Percentiles rank a stretch among this genome's conserved stretches.
Conservation (phyloP, 2,329 filamentous ascomycete species). For the Verticillium tricorpus region DNA sequence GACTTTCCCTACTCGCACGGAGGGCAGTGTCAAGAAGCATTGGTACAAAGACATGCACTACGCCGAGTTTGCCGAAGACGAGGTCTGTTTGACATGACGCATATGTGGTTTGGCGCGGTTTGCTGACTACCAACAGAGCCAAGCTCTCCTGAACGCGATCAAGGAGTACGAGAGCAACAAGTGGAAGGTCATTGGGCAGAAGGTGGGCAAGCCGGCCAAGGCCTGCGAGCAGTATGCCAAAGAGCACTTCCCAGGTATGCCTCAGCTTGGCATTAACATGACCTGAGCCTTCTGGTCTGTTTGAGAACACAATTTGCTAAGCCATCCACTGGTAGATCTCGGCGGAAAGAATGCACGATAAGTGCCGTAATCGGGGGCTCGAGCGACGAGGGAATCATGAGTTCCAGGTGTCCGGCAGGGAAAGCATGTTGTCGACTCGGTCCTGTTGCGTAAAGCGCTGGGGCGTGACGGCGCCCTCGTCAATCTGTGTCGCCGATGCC, state of each 20-base stretch:
- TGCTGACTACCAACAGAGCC: conserved; percentile 49
- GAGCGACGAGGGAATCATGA: background rate
- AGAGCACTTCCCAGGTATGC: conserved; percentile 72
- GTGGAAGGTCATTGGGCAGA: conserved; percentile 95
- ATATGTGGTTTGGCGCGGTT: conserved; percentile 9
- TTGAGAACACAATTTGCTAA: background rate
- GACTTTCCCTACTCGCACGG: conserved; percentile 89
- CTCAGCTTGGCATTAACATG: background rate
- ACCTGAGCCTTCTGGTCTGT: background rate
- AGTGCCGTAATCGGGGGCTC: background rate
- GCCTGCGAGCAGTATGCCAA: conserved; percentile 80
- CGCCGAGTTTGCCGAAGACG: conserved; percentile 95
- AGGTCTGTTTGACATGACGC: conserved; percentile 54
- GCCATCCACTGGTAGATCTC: background rate
- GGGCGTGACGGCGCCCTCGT: background rate
- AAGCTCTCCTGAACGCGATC: conserved; percentile 83
- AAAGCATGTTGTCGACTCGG: background rate
- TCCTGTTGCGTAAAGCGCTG: background rate
- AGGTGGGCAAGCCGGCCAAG: conserved; percentile 97
- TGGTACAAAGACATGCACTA: conserved; percentile 99
- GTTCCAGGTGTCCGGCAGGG: background rate
- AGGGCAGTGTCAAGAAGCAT: conserved; percentile 98
- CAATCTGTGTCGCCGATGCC: background rate
- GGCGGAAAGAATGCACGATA: background rate
- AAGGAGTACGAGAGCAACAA: conserved; percentile 99